A percentile compares a stretch with the other conserved stretches of the same genome.
Conservation (phyloP, 768 basidiomycete genomes). For the Tylopilus plumbeoviolaceoides region DNA sequence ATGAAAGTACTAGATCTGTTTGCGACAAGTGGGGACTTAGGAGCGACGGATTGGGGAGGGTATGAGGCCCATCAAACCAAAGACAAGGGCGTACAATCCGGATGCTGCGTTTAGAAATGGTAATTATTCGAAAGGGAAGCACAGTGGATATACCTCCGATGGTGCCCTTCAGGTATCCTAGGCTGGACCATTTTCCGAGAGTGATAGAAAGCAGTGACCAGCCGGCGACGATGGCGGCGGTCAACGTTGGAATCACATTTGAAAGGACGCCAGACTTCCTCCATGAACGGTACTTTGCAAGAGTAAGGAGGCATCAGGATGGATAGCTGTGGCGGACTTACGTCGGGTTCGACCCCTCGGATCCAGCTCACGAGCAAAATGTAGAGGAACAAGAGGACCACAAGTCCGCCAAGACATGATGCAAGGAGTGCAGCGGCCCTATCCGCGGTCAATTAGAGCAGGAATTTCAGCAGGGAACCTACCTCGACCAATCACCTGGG, state of each 20-base stretch:
- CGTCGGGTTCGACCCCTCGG: conserved; percentile 64
- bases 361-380: conserved; percentile 65
- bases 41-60: conserved; percentile 55
- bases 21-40: conserved; percentile 34
- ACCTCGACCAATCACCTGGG: conserved; percentile 52
- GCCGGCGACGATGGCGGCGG: conserved; percentile 63
- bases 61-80: conserved; percentile 72
- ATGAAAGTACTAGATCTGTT: neutral
- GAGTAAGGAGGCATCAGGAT: neutral
- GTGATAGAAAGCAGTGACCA: conserved; percentile 61
- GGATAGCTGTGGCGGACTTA: conserved; percentile 33
- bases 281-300: conserved; percentile 68
- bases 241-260: conserved; percentile 65
- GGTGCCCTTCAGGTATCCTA: conserved; percentile 62
- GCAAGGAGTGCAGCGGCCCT: conserved; percentile 55
- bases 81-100: conserved; percentile 62
- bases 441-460: conserved; percentile 7
- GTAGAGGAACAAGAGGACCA: conserved; percentile 68
- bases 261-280: conserved; percentile 66
- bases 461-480: neutral
- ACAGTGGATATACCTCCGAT: conserved; percentile 48
- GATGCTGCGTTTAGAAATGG: conserved; percentile 44
- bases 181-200: conserved; percentile 60
- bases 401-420: conserved; percentile 54
- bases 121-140: neutral